Percentiles rank a stretch among this genome's conserved stretches.
Evolutionary conservation across 495 filamentous ascomycete species (phyloP).

Genomic region (Aspergillus sparsus): DNA sequence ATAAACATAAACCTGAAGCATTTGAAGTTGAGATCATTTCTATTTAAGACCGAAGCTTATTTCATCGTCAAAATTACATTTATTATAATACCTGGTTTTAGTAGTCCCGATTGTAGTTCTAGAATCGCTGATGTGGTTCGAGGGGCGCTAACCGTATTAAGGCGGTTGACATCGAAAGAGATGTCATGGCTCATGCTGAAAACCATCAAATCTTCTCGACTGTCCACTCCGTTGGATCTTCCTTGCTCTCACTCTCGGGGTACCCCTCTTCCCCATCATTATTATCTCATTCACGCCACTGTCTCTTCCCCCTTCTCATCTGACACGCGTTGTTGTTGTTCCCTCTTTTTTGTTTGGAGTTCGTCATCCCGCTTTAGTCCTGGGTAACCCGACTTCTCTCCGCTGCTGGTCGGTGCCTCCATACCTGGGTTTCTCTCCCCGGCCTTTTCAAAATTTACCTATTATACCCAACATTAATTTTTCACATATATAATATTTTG

Average conservation of each 20-base stretch:
- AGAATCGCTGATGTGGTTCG: constrained; percentile 30
- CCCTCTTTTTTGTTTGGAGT: constrained; percentile 18
- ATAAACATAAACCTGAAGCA: too few species aligned
- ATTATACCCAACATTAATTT: not conserved
- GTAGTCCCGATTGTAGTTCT: constrained; percentile 22
- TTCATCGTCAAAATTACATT: not conserved
- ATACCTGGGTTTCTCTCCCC: constrained; percentile 12
- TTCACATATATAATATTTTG: constrained; percentile 7
- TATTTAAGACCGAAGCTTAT: not conserved
- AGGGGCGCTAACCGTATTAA: constrained; percentile 30
- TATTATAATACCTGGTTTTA: not conserved
- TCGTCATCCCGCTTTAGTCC: constrained; percentile 21
- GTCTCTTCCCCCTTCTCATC: constrained; percentile 1
- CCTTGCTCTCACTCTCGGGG: constrained; percentile 22
- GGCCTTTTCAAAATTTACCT: not conserved
- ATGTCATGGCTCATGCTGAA: constrained; percentile 34
- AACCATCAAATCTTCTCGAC: constrained; percentile 28
- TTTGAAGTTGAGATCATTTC: too few species aligned
- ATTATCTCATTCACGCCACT: constrained; percentile 7
- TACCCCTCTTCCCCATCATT: constrained; percentile 17
- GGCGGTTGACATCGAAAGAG: constrained; percentile 33
- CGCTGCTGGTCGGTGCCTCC: constrained; percentile 28
- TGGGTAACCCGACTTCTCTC: constrained; percentile 22
- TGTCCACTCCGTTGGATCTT: constrained; percentile 7
- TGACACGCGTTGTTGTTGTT: constrained; percentile 9